Percentiles rank a stretch among this genome's conserved stretches.
phyloP scores from a whole-genome alignment of 306 rosid genomes.

The Herpetospermum pedunculosum region DNA sequence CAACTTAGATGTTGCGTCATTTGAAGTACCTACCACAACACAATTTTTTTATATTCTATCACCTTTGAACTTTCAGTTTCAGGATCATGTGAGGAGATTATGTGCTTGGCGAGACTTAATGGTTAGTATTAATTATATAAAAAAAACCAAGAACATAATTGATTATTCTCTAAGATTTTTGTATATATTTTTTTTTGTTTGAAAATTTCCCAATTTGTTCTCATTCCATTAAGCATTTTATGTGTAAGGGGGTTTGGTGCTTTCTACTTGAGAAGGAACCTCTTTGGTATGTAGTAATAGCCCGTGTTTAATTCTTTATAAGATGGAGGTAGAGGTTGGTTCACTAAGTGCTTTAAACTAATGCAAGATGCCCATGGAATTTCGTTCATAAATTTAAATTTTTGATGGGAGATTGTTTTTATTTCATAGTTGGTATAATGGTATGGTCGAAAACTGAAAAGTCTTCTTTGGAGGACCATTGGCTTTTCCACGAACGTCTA shows the following conservation, averaged over 20 bases:
- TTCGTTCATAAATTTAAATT: not conserved
- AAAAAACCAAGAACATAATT: not conserved
- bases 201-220: not conserved
- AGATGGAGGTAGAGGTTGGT: not conserved
- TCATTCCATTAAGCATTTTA: not conserved
- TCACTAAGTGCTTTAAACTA: not conserved
- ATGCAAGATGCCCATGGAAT: not conserved
- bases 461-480: not conserved
- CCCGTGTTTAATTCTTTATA: not conserved
- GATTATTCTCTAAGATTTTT: not conserved
- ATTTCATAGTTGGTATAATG: not conserved
- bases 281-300: not conserved
- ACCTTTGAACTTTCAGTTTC: conserved; percentile 31
- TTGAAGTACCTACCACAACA: conserved; percentile 6
- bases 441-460: not conserved
- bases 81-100: conserved; percentile 47
- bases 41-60: not conserved
- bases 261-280: not conserved
- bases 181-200: not conserved
- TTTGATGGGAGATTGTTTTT: not conserved
- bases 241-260: not conserved
- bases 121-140: conserved; percentile 40
- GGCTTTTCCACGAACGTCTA: not conserved
- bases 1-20: not conserved
- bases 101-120: conserved; percentile 86